Conservation (phyloP, 2,329 filamentous ascomycete species). For the Botryotinia convoluta region DNA sequence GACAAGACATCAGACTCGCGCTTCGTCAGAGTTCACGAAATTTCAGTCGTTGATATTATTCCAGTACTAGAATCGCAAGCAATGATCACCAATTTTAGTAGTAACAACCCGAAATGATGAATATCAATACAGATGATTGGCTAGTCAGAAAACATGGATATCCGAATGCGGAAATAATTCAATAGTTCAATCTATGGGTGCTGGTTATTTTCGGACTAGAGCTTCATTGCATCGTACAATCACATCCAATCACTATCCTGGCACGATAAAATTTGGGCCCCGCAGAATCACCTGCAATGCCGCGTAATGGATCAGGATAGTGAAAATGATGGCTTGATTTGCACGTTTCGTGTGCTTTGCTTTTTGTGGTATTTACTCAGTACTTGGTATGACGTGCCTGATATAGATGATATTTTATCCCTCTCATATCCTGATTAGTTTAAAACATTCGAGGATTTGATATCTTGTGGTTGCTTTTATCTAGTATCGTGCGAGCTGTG, state of each 20-base stretch:
- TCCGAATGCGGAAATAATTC: not conserved
- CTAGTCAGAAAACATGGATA: not conserved
- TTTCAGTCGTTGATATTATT: not conserved
- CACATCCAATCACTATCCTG: not conserved
- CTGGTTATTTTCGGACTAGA: not conserved
- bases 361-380: not conserved
- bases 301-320: not conserved
- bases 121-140: not conserved
- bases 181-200: not conserved
- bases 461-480: not conserved
- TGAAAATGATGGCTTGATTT: not conserved
- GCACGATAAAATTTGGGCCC: not conserved
- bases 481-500: not conserved
- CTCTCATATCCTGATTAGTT: not conserved
- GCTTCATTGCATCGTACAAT: not conserved
- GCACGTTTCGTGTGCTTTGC: not conserved
- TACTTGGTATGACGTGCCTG: not conserved
- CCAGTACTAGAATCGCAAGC: not conserved
- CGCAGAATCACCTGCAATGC: not conserved
- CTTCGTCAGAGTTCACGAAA: not conserved
- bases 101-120: not conserved
- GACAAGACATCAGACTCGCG: not conserved
- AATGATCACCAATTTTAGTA: not conserved
- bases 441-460: not conserved
- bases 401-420: not conserved